Percentiles rank a stretch among this genome's conserved stretches.
Conservation (phyloP, 371 early-diverging fungal genomes). For the Zychaea mexicana region DNA sequence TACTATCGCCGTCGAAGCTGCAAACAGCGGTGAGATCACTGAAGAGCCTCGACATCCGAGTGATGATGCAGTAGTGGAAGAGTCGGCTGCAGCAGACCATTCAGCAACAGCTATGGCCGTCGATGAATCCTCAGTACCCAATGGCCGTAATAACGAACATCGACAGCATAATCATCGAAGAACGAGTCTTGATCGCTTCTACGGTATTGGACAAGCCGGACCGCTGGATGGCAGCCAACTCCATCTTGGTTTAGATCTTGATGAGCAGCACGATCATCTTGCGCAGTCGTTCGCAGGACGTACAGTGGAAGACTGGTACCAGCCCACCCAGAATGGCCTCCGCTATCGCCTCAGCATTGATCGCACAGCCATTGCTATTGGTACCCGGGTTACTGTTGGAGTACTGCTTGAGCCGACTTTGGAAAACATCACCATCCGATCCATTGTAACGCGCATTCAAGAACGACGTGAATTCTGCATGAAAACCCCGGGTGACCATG, state of each 20-base stretch:
- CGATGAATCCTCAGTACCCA: background rate
- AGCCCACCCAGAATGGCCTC: conserved; percentile 21
- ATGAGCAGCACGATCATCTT: conserved; percentile 40
- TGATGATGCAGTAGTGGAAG: background rate
- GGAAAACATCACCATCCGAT: conserved; percentile 18
- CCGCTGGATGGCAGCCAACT: background rate
- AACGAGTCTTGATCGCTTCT: conserved; percentile 13
- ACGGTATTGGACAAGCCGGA: conserved; percentile 2
- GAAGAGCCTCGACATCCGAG: background rate
- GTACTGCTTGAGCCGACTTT: conserved; percentile 34
- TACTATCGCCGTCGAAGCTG: background rate
- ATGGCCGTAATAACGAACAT: background rate
- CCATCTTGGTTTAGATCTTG: conserved; percentile 21
- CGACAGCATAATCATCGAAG: conserved; percentile 1
- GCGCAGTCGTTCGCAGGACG: conserved; percentile 33
- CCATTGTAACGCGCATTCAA: conserved; percentile 16
- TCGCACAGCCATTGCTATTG: conserved; percentile 45
- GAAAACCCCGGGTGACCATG: conserved; percentile 29
- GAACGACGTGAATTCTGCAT: conserved; percentile 33
- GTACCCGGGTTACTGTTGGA: conserved; percentile 39
- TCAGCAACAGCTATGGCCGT: background rate
- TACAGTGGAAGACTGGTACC: conserved; percentile 22
- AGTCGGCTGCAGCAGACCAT: background rate
- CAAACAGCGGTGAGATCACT: background rate
- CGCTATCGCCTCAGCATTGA: conserved; percentile 39